phyloP scores from a whole-genome alignment of 2,329 filamentous ascomycete genomes.

The Ophiostoma fasciatum region DNA sequence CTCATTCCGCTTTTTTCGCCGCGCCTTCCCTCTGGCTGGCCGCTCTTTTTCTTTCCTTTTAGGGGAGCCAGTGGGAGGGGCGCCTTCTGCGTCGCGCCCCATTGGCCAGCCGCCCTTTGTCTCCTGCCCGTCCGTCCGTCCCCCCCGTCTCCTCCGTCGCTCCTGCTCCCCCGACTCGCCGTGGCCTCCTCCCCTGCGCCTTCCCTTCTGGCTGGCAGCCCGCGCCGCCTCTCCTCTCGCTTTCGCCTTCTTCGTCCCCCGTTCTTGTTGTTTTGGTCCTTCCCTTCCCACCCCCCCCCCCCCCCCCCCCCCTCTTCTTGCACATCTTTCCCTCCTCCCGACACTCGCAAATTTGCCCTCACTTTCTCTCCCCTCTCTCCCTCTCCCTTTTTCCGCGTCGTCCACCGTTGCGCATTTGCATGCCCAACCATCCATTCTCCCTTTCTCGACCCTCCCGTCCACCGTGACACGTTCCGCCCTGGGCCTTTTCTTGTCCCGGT shows the following conservation, averaged over 20 bases:
- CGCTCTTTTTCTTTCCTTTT: constrained; percentile 2
- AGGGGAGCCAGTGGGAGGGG: constrained; percentile 3
- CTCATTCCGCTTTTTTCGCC: too few relatives aligned
- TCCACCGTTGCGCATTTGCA: neutral
- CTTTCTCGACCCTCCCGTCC: too few relatives aligned
- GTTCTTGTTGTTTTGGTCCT: constrained; percentile 1
- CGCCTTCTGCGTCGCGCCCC: neutral
- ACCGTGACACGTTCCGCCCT: too few relatives aligned
- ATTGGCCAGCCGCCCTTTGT: constrained; percentile 8
- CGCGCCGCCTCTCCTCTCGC: too few relatives aligned
- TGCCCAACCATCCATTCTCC: neutral
- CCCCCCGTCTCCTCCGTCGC: neutral
- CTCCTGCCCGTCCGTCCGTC: constrained; percentile 1
- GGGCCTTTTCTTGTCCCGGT: too few relatives aligned
- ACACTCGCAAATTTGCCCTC: constrained; percentile 1
- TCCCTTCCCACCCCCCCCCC: neutral
- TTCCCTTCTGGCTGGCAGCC: constrained; percentile 2
- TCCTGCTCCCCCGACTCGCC: constrained; percentile 1
- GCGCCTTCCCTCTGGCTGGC: too few relatives aligned
- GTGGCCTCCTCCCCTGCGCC: constrained; percentile 4
- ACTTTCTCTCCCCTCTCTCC: neutral
- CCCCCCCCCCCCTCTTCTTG: constrained; percentile 2
- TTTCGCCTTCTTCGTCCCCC: constrained; percentile 2
- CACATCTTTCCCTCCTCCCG: constrained; percentile 4
- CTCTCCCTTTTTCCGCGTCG: neutral